Conservation (phyloP, 1,284 basidiomycete genomes). For the Meripilus lineatus region DNA sequence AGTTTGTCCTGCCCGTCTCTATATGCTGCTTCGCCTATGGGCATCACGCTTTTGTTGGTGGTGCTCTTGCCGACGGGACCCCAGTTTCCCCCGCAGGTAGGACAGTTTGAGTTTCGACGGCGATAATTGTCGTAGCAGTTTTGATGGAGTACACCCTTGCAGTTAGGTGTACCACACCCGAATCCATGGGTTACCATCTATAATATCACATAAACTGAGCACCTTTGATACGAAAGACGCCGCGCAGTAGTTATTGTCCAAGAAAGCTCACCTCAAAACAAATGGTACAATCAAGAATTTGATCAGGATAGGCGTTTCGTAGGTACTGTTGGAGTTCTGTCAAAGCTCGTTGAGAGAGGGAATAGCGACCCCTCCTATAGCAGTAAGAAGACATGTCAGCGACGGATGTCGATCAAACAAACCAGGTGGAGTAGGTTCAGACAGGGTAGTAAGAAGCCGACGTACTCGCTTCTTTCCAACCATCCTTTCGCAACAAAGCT, state of each 20-base stretch:
- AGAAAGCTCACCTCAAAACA: slow-evolving; percentile 61
- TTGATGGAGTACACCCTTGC: slow-evolving; percentile 60
- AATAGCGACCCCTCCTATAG: slow-evolving; percentile 56
- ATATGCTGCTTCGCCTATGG: slow-evolving; percentile 62
- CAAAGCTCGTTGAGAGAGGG: slow-evolving; percentile 70
- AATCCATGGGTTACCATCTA: slow-evolving; percentile 67
- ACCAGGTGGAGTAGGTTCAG: not conserved
- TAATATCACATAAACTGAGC: not conserved
- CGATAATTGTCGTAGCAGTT: slow-evolving; percentile 57
- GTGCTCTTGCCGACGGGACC: slow-evolving; percentile 38
- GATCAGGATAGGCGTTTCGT: slow-evolving; percentile 67
- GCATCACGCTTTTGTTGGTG: slow-evolving; percentile 37
- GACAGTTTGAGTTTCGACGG: slow-evolving; percentile 42
- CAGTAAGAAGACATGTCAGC: not conserved
- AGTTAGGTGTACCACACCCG: slow-evolving; percentile 58
- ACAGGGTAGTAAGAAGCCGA: slow-evolving; percentile 10
- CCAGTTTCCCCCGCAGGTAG: slow-evolving; percentile 58
- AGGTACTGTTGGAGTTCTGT: slow-evolving; percentile 76
- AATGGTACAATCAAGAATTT: slow-evolving; percentile 67
- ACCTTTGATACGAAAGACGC: not conserved
- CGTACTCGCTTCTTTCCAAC: slow-evolving; percentile 74
- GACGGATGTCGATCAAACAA: not conserved
- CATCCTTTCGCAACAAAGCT: slow-evolving; percentile 83
- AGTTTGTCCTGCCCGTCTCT: slow-evolving; percentile 53
- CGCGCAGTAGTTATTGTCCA: slow-evolving; percentile 2